phyloP scores from a whole-genome alignment of 441 rosid species.

The Metrosideros polymorpha region DNA sequence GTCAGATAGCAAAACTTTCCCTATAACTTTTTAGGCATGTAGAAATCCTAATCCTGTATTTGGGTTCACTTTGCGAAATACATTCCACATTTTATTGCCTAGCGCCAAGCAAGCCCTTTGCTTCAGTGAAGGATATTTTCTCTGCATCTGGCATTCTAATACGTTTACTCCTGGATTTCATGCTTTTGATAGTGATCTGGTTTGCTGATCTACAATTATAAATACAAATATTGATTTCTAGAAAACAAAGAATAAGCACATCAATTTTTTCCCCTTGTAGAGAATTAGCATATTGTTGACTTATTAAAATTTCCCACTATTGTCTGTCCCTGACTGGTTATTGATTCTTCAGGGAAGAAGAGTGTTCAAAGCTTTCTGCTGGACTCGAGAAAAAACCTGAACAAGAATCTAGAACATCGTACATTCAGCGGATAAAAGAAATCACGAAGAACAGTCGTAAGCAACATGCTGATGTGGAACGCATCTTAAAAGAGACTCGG shows the following conservation, averaged over 20 bases:
- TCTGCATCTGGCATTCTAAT: background rate
- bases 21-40: background rate
- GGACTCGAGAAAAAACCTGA: constrained; percentile 44
- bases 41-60: background rate
- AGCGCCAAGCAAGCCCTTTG: background rate
- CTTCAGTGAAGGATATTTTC: background rate
- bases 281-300: background rate
- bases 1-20: background rate
- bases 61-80: background rate
- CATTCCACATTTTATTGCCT: background rate
- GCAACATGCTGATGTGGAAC: constrained; percentile 66
- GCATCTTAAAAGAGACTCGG: constrained; percentile 73
- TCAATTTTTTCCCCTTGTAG: background rate
- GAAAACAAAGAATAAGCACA: background rate
- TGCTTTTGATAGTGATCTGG: background rate
- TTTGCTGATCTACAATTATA: background rate
- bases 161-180: background rate
- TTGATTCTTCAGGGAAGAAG: constrained; percentile 45
- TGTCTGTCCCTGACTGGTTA: background rate
- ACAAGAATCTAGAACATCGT: constrained; percentile 45
- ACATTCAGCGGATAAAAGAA: constrained; percentile 63
- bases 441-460: constrained; percentile 78
- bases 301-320: background rate
- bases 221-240: background rate
- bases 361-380: constrained; percentile 28